Evolutionary conservation across 1,139 yeast genomes (phyloP).

Genomic region (Pichiaceae sp.): DNA sequence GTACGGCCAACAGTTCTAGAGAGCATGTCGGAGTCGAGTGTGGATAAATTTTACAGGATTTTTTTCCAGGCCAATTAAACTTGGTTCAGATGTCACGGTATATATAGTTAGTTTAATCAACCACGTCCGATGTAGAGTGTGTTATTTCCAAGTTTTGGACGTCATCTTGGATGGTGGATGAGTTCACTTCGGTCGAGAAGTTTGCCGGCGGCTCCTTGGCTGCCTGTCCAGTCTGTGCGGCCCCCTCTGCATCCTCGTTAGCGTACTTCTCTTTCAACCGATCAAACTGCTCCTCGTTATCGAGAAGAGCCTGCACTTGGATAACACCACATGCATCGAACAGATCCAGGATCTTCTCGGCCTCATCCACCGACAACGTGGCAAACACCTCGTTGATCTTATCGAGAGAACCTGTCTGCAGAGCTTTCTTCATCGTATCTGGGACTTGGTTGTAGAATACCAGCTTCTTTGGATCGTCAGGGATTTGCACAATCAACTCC

Average conservation of each 20-base stretch:
- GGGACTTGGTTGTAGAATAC: slow-evolving; percentile 43
- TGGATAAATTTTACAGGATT: neutral
- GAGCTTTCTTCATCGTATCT: slow-evolving; percentile 61
- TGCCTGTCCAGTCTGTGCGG: neutral
- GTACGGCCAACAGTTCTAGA: too few species aligned
- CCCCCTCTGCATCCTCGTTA: slow-evolving; percentile 4
- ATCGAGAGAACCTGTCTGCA: slow-evolving; percentile 64
- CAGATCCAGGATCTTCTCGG: slow-evolving; percentile 66
- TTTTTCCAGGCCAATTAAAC: neutral
- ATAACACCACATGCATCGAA: slow-evolving; percentile 80
- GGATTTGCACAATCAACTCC: slow-evolving; percentile 65
- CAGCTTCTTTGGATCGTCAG: slow-evolving; percentile 34
- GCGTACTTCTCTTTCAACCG: slow-evolving; percentile 37
- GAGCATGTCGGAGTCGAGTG: neutral
- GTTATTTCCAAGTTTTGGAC: neutral
- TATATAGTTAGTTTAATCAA: slow-evolving; percentile 11
- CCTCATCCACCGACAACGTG: slow-evolving; percentile 65
- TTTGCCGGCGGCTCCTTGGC: too few species aligned
- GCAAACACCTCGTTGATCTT: slow-evolving; percentile 81
- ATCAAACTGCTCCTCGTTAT: slow-evolving; percentile 64
- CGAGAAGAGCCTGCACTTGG: slow-evolving; percentile 69
- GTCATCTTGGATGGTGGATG: too few species aligned
- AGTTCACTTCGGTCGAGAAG: too few species aligned
- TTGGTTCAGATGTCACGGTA: neutral
- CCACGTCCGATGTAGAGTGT: slow-evolving; percentile 16